Conservation (phyloP, 169 alveolate species). For the Plasmodium berghei region DNA sequence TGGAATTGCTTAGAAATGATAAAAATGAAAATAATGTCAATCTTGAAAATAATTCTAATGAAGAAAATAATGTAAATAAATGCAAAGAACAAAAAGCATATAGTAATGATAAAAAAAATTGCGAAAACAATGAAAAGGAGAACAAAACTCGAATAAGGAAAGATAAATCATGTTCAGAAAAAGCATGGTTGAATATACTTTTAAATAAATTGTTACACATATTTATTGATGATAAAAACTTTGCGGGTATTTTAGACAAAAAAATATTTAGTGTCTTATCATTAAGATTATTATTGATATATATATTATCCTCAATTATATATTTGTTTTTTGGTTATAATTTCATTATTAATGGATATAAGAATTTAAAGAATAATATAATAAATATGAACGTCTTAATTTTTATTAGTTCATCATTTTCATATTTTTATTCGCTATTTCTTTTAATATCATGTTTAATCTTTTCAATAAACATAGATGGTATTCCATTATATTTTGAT, state of each 20-base stretch:
- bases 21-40: background rate
- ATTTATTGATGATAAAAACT: background rate
- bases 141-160: background rate
- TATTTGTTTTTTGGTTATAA: conserved; percentile 55
- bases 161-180: background rate
- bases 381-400: conserved; percentile 70
- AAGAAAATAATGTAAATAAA: background rate
- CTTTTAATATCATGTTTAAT: conserved; percentile 46
- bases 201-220: no score
- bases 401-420: conserved; percentile 68
- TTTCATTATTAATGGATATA: conserved; percentile 59
- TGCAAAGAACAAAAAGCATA: background rate
- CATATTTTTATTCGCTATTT: conserved; percentile 55
- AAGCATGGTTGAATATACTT: no score
- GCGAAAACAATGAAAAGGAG: background rate
- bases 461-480: conserved; percentile 35
- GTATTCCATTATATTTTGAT: conserved; percentile 65
- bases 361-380: conserved; percentile 61
- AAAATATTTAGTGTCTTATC: conserved; percentile 18
- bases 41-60: background rate
- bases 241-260: conserved; percentile 3
- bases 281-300: conserved; percentile 55
- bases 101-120: background rate
- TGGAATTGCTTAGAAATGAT: background rate
- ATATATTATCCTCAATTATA: conserved; percentile 50